Conservation (phyloP, 2,329 filamentous ascomycete species). For the Botryosphaeria dothidea region DNA sequence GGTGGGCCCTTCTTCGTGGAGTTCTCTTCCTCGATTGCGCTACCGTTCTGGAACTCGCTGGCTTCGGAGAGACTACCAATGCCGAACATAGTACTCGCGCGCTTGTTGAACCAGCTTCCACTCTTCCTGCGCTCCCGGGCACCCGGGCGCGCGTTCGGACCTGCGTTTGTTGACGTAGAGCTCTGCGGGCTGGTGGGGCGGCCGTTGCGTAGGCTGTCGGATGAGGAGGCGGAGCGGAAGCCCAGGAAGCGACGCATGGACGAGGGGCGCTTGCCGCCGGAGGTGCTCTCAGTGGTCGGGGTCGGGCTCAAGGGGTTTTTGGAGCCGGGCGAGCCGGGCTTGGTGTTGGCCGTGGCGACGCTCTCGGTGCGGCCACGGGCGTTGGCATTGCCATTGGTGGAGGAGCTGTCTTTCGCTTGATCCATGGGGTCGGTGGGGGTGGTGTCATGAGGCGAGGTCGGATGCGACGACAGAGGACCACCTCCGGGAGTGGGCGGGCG, state of each 20-base stretch:
- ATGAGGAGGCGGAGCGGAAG: constrained; percentile 38
- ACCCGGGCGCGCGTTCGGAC: not conserved
- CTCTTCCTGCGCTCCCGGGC: constrained; percentile 32
- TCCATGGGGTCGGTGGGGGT: constrained; percentile 12
- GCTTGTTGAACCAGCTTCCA: constrained; percentile 42
- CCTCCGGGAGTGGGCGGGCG: constrained; percentile 40
- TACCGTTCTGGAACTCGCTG: constrained; percentile 7
- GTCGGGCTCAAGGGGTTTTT: constrained; percentile 21
- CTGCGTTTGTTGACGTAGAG: not conserved
- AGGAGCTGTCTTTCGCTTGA: constrained; percentile 33
- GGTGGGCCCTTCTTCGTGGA: constrained; percentile 37
- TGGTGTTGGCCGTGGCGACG: constrained; percentile 14
- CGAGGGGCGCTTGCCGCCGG: constrained; percentile 33
- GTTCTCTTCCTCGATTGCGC: constrained; percentile 24
- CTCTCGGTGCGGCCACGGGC: constrained; percentile 14
- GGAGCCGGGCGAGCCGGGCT: constrained; percentile 11
- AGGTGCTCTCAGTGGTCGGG: constrained; percentile 31
- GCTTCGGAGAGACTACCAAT: constrained; percentile 36
- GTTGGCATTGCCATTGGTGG: constrained; percentile 21
- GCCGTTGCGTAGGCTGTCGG: constrained; percentile 32
- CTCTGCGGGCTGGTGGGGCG: constrained; percentile 34
- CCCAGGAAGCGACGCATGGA: constrained; percentile 44
- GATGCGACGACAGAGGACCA: constrained; percentile 43
- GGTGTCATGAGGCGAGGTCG: constrained; percentile 33
- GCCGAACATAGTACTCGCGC: constrained; percentile 36